A percentile compares a stretch with the other conserved stretches of the same genome.
Conservation (phyloP, 441 rosid species). For the Corymbia calophylla region DNA sequence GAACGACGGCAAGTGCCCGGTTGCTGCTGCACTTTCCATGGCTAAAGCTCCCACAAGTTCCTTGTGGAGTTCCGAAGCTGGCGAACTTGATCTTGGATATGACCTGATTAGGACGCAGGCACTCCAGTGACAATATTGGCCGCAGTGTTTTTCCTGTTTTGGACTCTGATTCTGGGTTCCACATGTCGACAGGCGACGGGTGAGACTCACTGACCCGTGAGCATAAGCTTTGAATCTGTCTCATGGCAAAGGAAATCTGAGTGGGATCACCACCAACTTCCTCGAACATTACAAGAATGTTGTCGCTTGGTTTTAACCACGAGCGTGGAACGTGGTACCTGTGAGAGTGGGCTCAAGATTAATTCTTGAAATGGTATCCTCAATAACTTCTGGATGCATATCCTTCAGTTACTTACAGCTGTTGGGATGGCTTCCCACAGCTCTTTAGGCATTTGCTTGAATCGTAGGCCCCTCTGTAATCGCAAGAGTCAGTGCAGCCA, state of each 20-base stretch:
- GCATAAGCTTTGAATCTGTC: constrained; percentile 49
- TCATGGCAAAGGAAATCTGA: constrained; percentile 46
- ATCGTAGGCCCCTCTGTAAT: constrained; percentile 65
- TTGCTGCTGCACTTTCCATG: constrained; percentile 58
- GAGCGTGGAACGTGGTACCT: constrained; percentile 97
- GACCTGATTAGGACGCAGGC: constrained; percentile 58
- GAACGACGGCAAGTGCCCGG: constrained; percentile 48
- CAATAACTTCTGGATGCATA: background rate
- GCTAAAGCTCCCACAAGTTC: constrained; percentile 77
- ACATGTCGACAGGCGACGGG: constrained; percentile 64
- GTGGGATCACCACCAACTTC: constrained; percentile 95
- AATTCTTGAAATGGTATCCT: background rate
- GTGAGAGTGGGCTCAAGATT: background rate
- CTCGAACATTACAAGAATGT: constrained; percentile 81
- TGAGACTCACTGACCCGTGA: constrained; percentile 67
- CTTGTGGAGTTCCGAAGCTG: constrained; percentile 81
- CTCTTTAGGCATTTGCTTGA: constrained; percentile 72
- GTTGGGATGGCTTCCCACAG: constrained; percentile 90
- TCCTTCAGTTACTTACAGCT: constrained; percentile 45
- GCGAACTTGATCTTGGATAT: constrained; percentile 80
- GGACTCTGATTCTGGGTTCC: constrained; percentile 49
- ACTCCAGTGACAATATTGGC: constrained; percentile 46
- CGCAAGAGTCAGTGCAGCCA: constrained; percentile 65
- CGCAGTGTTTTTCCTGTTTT: constrained; percentile 23
- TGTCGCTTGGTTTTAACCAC: constrained; percentile 70